A percentile compares a stretch with the other conserved stretches of the same genome.
These are phyloP conservation scores for Rhipidocladum racemiflorum DNA, from an alignment of 176 grass and related monocot species.

Conservation along the genomic window DNA sequence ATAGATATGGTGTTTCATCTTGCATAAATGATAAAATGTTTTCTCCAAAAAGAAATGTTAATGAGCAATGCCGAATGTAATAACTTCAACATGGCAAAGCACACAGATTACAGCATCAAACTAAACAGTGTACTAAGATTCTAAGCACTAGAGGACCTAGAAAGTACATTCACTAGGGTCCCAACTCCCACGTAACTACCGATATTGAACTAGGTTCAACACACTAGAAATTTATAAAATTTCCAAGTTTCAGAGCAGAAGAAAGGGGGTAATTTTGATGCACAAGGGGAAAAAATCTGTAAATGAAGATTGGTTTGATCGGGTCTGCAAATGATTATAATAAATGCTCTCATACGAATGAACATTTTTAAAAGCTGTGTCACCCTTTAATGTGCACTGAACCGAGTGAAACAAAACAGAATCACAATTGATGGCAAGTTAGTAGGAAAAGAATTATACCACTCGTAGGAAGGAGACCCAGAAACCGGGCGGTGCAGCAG, in stretches of 20 bases:
- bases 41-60: neutral
- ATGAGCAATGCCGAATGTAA: neutral
- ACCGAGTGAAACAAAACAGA: constrained; percentile 8
- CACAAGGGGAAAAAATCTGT: neutral
- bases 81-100: neutral
- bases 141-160: neutral
- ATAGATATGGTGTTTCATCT: neutral
- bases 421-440: neutral
- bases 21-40: neutral
- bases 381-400: neutral
- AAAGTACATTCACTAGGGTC: neutral
- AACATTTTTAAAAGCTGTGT: neutral
- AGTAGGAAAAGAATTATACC: constrained; percentile 39
- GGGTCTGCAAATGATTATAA: neutral
- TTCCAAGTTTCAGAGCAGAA: neutral
- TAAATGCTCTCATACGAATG: neutral
- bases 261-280: neutral
- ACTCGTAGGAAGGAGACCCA: constrained; percentile 87
- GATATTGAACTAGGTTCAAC: neutral
- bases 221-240: neutral
- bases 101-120: neutral
- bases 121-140: neutral
- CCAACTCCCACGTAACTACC: neutral
- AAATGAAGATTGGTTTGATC: neutral
- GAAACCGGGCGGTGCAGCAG: constrained; percentile 65